Conservation (phyloP, 2,329 filamentous ascomycete species). For the Orbilia brochopaga region DNA sequence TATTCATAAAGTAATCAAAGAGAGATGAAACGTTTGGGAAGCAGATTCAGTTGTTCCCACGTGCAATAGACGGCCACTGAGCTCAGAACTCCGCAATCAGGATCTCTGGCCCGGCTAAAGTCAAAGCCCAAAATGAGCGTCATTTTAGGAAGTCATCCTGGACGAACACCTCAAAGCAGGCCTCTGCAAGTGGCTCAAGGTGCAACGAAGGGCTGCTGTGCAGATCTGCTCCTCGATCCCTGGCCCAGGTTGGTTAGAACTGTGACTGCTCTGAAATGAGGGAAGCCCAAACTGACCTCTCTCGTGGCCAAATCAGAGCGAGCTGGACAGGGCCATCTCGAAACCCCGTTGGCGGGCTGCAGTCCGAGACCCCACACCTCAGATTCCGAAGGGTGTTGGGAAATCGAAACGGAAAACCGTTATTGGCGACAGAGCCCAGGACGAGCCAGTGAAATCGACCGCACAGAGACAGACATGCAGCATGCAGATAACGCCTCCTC, state of each 20-base stretch:
- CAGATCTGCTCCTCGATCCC: neutral
- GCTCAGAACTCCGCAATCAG: conserved; percentile 19
- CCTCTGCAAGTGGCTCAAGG: conserved; percentile 13
- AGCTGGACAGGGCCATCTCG: neutral
- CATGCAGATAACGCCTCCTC: conserved; percentile 23
- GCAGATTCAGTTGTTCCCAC: conserved; percentile 28
- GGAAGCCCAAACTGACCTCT: neutral
- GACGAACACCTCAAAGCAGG: conserved; percentile 6
- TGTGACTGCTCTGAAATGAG: conserved; percentile 16
- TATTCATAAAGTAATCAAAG: conserved; percentile 28
- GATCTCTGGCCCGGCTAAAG: conserved; percentile 39
- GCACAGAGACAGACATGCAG: conserved; percentile 12
- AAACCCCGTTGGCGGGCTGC: conserved; percentile 4
- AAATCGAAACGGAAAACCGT: conserved; percentile 38
- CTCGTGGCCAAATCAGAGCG: conserved; percentile 25
- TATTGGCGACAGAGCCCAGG: conserved; percentile 12
- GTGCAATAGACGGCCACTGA: conserved; percentile 15
- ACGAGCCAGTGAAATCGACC: conserved; percentile 9
- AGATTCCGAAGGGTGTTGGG: conserved; percentile 8
- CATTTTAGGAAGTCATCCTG: conserved; percentile 36
- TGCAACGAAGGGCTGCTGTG: neutral
- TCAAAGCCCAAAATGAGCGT: conserved; percentile 31
- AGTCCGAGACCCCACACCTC: conserved; percentile 6
- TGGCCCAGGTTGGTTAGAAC: neutral
- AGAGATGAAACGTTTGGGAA: conserved; percentile 44